Conservation (phyloP, 768 basidiomycete genomes). For the Dacryopinax spathularia region DNA sequence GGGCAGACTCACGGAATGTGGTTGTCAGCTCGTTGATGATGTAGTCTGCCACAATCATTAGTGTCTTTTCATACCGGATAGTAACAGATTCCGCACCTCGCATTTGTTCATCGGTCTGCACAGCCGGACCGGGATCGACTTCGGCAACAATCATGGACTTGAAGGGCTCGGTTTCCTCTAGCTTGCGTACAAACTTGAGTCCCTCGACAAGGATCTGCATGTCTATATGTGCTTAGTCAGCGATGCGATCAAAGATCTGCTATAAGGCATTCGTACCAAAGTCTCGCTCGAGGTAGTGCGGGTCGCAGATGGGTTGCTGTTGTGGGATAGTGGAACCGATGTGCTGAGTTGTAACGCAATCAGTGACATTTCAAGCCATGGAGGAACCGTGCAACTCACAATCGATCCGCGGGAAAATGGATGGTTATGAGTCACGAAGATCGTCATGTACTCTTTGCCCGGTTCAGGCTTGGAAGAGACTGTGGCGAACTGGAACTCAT, state of each 20-base stretch:
- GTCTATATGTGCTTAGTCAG: not conserved
- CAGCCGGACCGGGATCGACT: slow-evolving; percentile 24
- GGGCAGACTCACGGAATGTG: slow-evolving; percentile 19
- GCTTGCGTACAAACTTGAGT: slow-evolving; percentile 21
- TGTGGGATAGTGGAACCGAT: slow-evolving; percentile 23
- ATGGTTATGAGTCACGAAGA: slow-evolving; percentile 29
- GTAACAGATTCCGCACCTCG: too few species aligned
- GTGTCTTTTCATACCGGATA: not conserved
- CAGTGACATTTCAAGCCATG: not conserved
- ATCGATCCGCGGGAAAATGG: slow-evolving; percentile 37
- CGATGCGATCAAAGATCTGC: not conserved
- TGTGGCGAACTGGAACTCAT: not conserved
- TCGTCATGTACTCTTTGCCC: slow-evolving; percentile 32
- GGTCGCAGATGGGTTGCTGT: slow-evolving; percentile 28
- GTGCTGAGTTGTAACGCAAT: slow-evolving; percentile 3
- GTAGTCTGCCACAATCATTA: slow-evolving; percentile 12
- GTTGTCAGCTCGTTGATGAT: slow-evolving; percentile 15
- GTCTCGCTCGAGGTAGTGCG: slow-evolving; percentile 31
- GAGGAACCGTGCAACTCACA: slow-evolving; percentile 21
- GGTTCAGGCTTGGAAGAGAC: slow-evolving; percentile 18
- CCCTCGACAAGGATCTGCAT: slow-evolving; percentile 24
- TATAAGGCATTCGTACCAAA: slow-evolving; percentile 22
- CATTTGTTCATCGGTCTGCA: slow-evolving; percentile 24
- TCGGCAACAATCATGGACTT: slow-evolving; percentile 20
- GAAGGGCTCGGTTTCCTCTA: slow-evolving; percentile 21